A percentile compares a stretch with the other conserved stretches of the same genome.
Evolutionary conservation across 192 early-diverging fungal genomes (phyloP).

Genomic region (Thamnidium elegans): DNA sequence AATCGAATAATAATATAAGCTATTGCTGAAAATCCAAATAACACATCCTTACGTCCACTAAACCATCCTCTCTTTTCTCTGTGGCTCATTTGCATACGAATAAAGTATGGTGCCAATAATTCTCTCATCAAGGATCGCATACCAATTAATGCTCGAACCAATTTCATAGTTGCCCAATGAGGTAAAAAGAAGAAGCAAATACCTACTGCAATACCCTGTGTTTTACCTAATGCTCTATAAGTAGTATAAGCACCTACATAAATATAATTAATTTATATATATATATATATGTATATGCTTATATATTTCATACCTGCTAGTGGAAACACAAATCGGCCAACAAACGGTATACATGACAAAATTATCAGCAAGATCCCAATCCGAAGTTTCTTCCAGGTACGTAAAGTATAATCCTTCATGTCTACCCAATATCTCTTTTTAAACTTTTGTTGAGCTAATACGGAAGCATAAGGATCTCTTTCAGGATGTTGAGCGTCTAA

Average conservation of each 20-base stretch:
- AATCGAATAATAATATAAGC: constrained; percentile 50
- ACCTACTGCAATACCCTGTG: constrained; percentile 37
- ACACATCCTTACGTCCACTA: constrained; percentile 47
- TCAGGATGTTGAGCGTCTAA: constrained; percentile 35
- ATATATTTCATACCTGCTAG: constrained; percentile 36
- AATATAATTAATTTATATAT: neutral
- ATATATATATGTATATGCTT: neutral
- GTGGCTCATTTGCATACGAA: constrained; percentile 43
- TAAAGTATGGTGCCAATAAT: constrained; percentile 63
- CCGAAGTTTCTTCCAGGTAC: constrained; percentile 44
- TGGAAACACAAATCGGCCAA: constrained; percentile 54
- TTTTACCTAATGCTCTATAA: constrained; percentile 42
- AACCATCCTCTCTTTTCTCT: constrained; percentile 55
- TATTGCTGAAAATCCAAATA: constrained; percentile 58
- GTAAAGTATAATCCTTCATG: constrained; percentile 45
- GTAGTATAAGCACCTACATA: constrained; percentile 41
- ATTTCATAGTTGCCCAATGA: constrained; percentile 29
- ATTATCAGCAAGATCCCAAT: constrained; percentile 42
- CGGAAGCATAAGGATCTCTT: constrained; percentile 39
- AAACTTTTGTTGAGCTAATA: constrained; percentile 31
- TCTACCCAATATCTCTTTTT: constrained; percentile 46
- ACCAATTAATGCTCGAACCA: constrained; percentile 49
- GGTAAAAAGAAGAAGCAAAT: constrained; percentile 45
- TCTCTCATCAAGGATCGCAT: constrained; percentile 55
- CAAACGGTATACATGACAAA: constrained; percentile 47